phyloP scores from a whole-genome alignment of 2,329 filamentous ascomycete genomes.

The Pseudocercospora fijiensis region DNA sequence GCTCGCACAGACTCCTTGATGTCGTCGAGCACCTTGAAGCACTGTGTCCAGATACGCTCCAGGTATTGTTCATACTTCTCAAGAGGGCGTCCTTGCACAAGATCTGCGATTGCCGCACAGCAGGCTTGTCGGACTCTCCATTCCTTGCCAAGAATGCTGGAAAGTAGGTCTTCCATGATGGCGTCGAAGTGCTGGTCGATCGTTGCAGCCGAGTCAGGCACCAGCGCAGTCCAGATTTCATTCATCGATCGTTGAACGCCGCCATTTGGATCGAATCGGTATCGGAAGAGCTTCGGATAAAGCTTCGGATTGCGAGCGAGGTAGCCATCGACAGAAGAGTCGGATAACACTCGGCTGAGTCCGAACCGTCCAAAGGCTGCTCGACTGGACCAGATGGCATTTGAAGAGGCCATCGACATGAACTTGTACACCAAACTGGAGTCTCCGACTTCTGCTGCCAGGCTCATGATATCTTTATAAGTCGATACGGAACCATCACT shows the following conservation, averaged over 20 bases:
- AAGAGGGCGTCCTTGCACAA: conserved; percentile 73
- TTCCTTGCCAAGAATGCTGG: conserved; percentile 82
- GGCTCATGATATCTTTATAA: conserved; percentile 93
- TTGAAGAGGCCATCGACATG: conserved; percentile 95
- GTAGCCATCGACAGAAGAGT: conserved; percentile 68
- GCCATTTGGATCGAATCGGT: conserved; percentile 89
- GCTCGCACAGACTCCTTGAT: conserved; percentile 87
- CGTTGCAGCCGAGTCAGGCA: conserved; percentile 77
- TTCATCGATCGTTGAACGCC: conserved; percentile 96
- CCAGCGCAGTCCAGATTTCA: conserved; percentile 94
- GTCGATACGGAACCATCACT: conserved; percentile 90
- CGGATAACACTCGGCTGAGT: conserved; percentile 84
- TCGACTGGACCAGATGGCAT: conserved; percentile 94
- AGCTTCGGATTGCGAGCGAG: conserved; percentile 84
- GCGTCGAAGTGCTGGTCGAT: conserved; percentile 80
- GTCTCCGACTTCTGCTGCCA: conserved; percentile 95
- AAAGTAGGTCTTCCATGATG: conserved; percentile 84
- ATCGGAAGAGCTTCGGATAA: conserved; percentile 91
- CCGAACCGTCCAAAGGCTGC: conserved; percentile 95
- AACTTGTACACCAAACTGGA: conserved; percentile 97
- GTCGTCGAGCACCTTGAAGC: conserved; percentile 91
- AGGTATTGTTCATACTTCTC: conserved; percentile 77
- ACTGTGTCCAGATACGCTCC: conserved; percentile 77
- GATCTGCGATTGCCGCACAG: conserved; percentile 82
- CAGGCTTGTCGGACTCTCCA: conserved; percentile 93